Base-by-base conservation (phyloP, 768 basidiomycete genomes). In the Kwoniella mangroviensis region DNA sequence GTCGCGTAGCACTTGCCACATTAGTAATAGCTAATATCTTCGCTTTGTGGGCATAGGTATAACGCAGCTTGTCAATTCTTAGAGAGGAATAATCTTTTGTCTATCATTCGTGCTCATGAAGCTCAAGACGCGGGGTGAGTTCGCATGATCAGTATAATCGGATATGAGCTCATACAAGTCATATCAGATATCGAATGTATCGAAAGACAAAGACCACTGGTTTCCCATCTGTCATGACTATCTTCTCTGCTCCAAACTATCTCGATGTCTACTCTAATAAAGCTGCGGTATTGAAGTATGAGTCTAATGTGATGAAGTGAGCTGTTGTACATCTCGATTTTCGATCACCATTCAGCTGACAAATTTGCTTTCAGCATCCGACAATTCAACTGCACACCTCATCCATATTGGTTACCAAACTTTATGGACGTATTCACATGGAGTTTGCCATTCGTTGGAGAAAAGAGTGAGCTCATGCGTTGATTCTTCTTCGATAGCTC, bases 371-470 rank as follows among this genome's bases (percentile, higher is more conserved):
- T 0, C 55, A 83, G 82, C 84, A 98, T 98, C 77, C 89, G 94
- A 55, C 96, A 98, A 81, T 98, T 97, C 86, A 97, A 98, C 84
- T 94, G 92, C 83, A 84, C 83, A 77, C 94, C 95, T 13, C 95
- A 97, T 77, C 92, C 92, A 9, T 98, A 98, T 82, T 98, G 96
- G 96, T 85, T 99, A 64, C 97, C 97, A 4, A 99, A 99, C 84
- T 99, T 99, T 79, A 98, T 98, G 95, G 96, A 98, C 77, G 95
- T 95, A 24, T 99, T 99, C 81, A 98, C 97, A 0, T 99, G 97
- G 97, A 92, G 91, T 86, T 84, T 99, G 69, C 97, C 97, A 0
- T 98, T 98, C 79, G 97, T 99, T 7, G 97, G 95, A 72, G 92
- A 95, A 84, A 98, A 99, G 85, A 98, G 96, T 93, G 75, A 65